A percentile compares a stretch with the other conserved stretches of the same genome.
Conservation (phyloP, 257 asterid genomes). For the Nicotiana undulata region DNA sequence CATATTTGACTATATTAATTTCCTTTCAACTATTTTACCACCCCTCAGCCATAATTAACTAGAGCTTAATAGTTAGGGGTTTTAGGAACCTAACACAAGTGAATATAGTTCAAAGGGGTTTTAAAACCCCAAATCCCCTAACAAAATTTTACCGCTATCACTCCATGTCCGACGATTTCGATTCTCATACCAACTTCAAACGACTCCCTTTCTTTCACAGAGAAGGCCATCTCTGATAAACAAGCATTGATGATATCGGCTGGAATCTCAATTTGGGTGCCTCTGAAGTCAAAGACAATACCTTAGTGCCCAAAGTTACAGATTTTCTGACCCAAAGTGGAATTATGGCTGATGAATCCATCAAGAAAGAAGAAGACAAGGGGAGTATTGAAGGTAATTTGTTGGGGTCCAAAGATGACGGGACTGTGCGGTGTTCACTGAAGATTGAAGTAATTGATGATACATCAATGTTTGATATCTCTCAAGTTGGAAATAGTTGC, state of each 20-base stretch:
- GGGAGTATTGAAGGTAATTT: no score
- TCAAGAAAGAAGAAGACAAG: no score
- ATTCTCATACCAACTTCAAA: background rate
- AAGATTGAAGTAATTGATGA: slow-evolving; percentile 31
- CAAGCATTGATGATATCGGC: background rate
- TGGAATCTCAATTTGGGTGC: background rate
- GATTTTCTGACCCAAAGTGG: no score
- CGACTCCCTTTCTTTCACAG: background rate
- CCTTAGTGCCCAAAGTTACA: background rate
- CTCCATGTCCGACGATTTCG: background rate
- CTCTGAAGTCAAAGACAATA: background rate
- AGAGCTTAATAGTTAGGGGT: no score
- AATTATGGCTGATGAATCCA: no score
- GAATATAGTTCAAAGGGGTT: no score
- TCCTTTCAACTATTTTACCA: no score
- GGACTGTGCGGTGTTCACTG: slow-evolving; percentile 17
- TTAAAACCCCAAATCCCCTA: no score
- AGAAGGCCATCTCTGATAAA: background rate
- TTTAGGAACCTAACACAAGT: no score
- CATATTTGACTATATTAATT: no score
- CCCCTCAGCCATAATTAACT: no score
- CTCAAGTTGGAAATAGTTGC: slow-evolving; percentile 8
- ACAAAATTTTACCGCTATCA: no score
- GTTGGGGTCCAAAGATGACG: background rate
- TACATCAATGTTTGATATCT: slow-evolving; percentile 22